Conservation (phyloP, 2,329 filamentous ascomycete genomes). For the Epichloe bromicola region DNA sequence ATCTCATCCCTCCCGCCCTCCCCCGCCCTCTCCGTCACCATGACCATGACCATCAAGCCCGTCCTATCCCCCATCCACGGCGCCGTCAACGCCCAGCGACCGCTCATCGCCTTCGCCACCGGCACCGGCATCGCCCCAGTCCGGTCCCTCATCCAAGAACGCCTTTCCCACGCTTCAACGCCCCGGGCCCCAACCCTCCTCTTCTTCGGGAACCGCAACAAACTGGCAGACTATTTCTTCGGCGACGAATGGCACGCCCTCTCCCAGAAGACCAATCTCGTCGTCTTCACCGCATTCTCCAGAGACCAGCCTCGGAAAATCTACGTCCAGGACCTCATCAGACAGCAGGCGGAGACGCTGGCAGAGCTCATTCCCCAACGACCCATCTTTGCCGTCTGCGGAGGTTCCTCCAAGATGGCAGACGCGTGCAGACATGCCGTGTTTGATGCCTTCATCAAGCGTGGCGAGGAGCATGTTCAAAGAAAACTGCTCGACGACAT, state of each 20-base stretch:
- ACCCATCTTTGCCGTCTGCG: constrained; percentile 40
- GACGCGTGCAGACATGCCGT: constrained; percentile 39
- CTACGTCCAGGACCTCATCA: constrained; percentile 43
- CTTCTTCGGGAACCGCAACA: constrained; percentile 76
- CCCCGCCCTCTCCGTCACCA: constrained; percentile 43
- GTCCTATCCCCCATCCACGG: constrained; percentile 30
- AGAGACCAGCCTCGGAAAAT: constrained; percentile 34
- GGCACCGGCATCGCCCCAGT: constrained; percentile 83
- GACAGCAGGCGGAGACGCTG: constrained; percentile 24
- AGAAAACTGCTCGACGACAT: constrained; percentile 23
- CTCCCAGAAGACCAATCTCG: constrained; percentile 10
- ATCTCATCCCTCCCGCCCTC: constrained; percentile 50
- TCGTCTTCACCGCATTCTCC: constrained; percentile 34
- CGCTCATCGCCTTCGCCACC: constrained; percentile 67
- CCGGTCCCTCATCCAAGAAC: constrained; percentile 66
- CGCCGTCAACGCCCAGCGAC: constrained; percentile 26
- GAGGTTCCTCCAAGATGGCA: constrained; percentile 46
- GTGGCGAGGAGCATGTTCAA: constrained; percentile 24
- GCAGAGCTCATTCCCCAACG: constrained; percentile 21
- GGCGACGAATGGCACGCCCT: constrained; percentile 52
- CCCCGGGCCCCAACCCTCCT: constrained; percentile 38
- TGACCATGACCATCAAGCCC: constrained; percentile 48
- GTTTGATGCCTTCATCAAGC: constrained; percentile 32
- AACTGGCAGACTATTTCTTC: constrained; percentile 69
- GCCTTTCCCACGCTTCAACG: constrained; percentile 23